Evolutionary conservation across 176 grass and related monocot genomes (phyloP).

Genomic region (Oryza australiensis): DNA sequence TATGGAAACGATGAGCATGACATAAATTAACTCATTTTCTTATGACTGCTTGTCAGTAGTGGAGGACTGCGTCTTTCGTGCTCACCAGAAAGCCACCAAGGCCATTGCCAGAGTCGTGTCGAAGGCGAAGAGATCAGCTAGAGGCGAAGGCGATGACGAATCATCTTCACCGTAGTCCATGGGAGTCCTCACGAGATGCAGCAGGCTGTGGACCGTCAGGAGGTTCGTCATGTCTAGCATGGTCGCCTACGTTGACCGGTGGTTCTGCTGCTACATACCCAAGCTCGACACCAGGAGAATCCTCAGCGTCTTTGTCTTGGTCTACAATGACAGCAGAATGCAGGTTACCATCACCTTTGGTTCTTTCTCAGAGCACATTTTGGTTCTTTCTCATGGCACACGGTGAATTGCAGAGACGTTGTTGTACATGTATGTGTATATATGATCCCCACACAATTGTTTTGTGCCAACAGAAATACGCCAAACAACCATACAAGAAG

Average conservation of each 20-base stretch:
- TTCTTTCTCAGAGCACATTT: too few species aligned
- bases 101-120: conserved; percentile 26
- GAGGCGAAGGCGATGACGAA: neutral
- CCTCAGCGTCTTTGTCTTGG: conserved; percentile 73
- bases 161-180: neutral
- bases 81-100: conserved; percentile 61
- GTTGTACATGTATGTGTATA: too few species aligned
- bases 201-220: conserved; percentile 53
- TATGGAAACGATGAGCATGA: neutral
- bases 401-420: too few species aligned
- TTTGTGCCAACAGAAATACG: too few species aligned
- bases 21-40: neutral
- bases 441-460: too few species aligned
- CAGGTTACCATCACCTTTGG: too few species aligned
- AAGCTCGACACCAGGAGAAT: conserved; percentile 73
- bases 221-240: conserved; percentile 60
- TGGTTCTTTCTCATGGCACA: too few species aligned
- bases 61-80: conserved; percentile 66
- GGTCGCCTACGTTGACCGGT: conserved; percentile 67
- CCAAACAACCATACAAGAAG: too few species aligned
- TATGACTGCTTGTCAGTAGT: conserved; percentile 51
- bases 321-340: conserved; percentile 57
- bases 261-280: conserved; percentile 69
- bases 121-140: conserved; percentile 26
- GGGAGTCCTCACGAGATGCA: conserved; percentile 18